Evolutionary conservation across 202 grass and related monocot species (phyloP).

Genomic region (Musa balbisiana): DNA sequence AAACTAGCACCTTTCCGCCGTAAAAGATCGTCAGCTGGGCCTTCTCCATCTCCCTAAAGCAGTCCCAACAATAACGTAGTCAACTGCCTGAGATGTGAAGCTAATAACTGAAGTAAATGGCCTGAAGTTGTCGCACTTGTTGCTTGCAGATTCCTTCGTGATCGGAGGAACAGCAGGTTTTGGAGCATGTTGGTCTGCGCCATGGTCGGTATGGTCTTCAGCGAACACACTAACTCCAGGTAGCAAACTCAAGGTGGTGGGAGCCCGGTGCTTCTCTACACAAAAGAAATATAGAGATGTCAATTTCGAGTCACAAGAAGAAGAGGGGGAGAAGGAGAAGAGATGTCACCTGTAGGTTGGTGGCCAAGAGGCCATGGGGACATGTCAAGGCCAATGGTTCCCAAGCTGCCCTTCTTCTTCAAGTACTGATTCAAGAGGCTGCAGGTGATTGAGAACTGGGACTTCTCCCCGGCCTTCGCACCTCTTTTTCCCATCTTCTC

Average conservation of each 20-base stretch:
- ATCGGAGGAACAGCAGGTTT: conserved; percentile 29
- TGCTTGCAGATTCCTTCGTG: background rate
- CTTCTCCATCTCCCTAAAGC: conserved; percentile 36
- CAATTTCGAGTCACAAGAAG: no score
- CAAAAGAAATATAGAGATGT: background rate
- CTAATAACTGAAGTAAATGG: background rate
- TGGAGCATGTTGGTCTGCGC: background rate
- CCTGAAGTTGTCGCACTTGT: background rate
- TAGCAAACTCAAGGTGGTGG: conserved; percentile 59
- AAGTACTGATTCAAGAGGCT: conserved; percentile 76
- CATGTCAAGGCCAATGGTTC: conserved; percentile 19
- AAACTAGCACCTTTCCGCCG: conserved; percentile 49
- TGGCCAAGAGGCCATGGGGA: background rate
- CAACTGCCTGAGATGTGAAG: background rate
- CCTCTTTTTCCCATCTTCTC: conserved; percentile 25
- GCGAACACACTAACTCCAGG: conserved; percentile 46
- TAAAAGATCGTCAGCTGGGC: conserved; percentile 79
- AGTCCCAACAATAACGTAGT: background rate
- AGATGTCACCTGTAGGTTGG: background rate
- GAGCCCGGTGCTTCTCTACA: conserved; percentile 9
- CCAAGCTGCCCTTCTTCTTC: conserved; percentile 61
- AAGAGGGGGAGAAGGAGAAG: background rate
- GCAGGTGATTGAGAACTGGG: conserved; percentile 76
- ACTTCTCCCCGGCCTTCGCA: conserved; percentile 36
- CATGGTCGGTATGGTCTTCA: background rate